Base-by-base conservation (phyloP, 306 rosid genomes). In the Crotalaria pallida region DNA sequence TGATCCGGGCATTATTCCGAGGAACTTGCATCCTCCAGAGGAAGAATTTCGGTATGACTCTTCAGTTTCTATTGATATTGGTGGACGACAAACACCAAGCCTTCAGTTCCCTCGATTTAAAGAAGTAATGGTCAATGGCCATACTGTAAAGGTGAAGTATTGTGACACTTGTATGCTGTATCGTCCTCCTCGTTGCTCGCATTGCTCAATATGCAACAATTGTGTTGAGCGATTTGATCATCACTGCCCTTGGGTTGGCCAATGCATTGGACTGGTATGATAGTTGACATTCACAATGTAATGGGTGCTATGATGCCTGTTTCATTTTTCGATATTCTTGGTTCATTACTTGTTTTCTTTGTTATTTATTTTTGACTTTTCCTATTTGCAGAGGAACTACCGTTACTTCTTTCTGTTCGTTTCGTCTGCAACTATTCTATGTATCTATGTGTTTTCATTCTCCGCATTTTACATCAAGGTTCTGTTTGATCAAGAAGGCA, bases 181-280 rank as follows among this genome's bases (percentile, higher is more conserved):
- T 79, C 96, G 98, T n/a, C 98, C 98, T 63, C 98, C 96, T 19
- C 96, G 96, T 64, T 93, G 98, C 83, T 93, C 98, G 0, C 98
- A 93, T 83, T 93, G 98, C 84, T 90, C 98, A 72, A 90, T 90
- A 71, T 93, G 98, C 84, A 90, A 90, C 82, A 93, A 93, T 64
- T 93, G 98, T 73, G 96, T 93, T 76, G 96, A 93, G 75, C 98
- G 92, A 59, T 93, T 93, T 76, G 98, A 93, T 79, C 98, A 93
- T 61, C 98, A 93, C 60, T 93, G 98, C 84, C 98, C 98, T 79
- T 93, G 98, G 98, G 98, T 93, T 69, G 98, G 98, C 52, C 98
- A 92, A 77, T 92, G 98, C 80, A 90, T 92, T 85, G 98, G 98
- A 67, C 84, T 83, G 96, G 98, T 92, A 86, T 50, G 88, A 58